Base-by-base conservation (phyloP, 306 rosid genomes). In the Purshia tridentata region DNA sequence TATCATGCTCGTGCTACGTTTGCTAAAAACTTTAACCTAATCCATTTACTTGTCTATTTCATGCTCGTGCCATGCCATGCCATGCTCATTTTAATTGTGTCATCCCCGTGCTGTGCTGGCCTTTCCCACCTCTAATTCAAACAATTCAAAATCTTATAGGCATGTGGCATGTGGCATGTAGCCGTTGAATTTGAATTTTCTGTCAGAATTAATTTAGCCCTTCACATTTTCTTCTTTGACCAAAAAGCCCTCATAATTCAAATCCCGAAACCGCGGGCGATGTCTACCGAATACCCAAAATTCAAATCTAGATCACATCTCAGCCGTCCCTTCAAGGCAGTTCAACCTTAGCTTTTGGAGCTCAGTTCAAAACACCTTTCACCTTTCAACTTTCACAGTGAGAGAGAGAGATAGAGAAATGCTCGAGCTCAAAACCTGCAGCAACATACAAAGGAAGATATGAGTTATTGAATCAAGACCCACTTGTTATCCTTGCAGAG, bases 251-350 rank as follows among this genome's bases (percentile, higher is more conserved):
- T 45, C 29, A 0, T 8, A 65, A 79, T 89, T 91, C 96, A 85
- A 93, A 93, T 86, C 85, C 76, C 81, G 3, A 89, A 67, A 63
- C 89, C 98, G 98, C 98, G 90, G 90, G 81, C 42, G 5, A 8
- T 60, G 3, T 46, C 9, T 41, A 6, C 22, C 8, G 2, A 1
- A 57, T 23, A 5, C 55, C 55, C 61, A 22, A 9, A 65, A 83
- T 80, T 76, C 70, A 90, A 87, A 75, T 69, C 59, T 45, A 42
- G 76, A 82, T 77, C 78, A 39, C 64, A 89, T 86, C 96, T 80
- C 83, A 81, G 82, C 98, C 98, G 86, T 91, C 81, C 81, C 46
- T 44, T 56, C 2, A 69, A 15, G 63, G 53, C 12, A 29, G 35
- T 57, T 42, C 41, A 53, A 16, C 20, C 52, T 66, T 80, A 15